Base-by-base conservation (phyloP, 1,284 basidiomycete species). In the Peniophora sp. region DNA sequence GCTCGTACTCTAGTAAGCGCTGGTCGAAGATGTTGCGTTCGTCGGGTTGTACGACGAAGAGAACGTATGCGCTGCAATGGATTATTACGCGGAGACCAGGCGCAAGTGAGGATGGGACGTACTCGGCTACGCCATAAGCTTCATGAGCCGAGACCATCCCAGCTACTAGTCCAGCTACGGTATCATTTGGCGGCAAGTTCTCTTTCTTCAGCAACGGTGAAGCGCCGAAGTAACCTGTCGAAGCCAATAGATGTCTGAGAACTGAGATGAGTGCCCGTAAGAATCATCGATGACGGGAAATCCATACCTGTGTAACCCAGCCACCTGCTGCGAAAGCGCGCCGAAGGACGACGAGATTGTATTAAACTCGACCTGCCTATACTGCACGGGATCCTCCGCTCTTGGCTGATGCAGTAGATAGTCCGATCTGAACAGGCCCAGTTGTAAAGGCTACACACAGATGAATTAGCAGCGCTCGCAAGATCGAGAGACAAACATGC, bases 1-100 rank as follows among this genome's bases (percentile, higher is more conserved):
- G 72, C 55, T 90, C 83, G 58, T 92, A 96, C 67, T 98, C 92
- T 14, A 99, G 68, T 69, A 80, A 83, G 3, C 87, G 78, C 65
- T 99, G 97, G 63, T 99, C 96, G 63, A 98, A 99, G 0, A 96
- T 80, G 64, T 99, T 99, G n/a, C 95, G 77, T 66, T 99, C 97
- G 23, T 82, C 79, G 8, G 83, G 78, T 63, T 97, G 95, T 0
- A 93, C 83, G 3, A 98, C 91, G 59, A 98, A 94, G 2, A 99
- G 73, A 17, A 99, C 79, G 44, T 71, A 71, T 8, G 89, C 72
- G n/a, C 85, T 89, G 16, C 19, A 50, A 12, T 24, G 55, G 24
- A 53, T 17, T 14, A 20, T 47, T 17, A 55, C 50, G 14, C 5
- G 5, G 38, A 41, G 38, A n/a, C 6, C 6, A 20, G 8, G 19